Evolutionary conservation across 305 asterid species (phyloP), one percentile per base, ranked within the genome.

Genomic region (Fraxinus velutina): DNA sequence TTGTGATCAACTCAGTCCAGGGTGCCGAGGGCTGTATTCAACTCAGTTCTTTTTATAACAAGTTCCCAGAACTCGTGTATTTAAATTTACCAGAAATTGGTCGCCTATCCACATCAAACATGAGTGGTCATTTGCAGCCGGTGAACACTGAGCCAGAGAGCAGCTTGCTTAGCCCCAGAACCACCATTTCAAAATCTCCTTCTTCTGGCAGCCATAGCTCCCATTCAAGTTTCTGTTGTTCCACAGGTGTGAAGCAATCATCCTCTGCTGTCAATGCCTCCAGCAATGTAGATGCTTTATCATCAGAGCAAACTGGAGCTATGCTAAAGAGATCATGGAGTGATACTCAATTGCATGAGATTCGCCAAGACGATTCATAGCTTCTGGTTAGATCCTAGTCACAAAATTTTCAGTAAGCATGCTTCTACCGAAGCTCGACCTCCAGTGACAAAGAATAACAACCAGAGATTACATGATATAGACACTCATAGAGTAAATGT

Each of bases 161-260:
- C 47, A 84, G 88, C 81, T 75, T 81, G 80, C 82, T 88, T 75
- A 83, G 90, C 78, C 93, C 92, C 30, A 83, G 73, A 73, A 83
- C 78, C 76, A 79, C 87, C 34, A 83, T 79, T 76, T 87, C 90
- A 70, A 89, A 84, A 78, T 85, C 91, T 73, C 84, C 81, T 84
- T 84, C 93, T 81, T 89, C 97, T 2, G 91, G 92, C 74, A 89
- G 90, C 86, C 93, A 91, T 75, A 86, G 91, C 86, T 92, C 97
- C 78, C 89, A 90, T 81, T 89, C 94, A 55, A 90, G 94, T 77
- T 86, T 82, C 52, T 86, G 84, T 75, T 88, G 86, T 75, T 85
- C 94, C 36, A 87, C 90, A 0, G 94, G 91, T 78, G 90, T 88
- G 75, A 88, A 85, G 86, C 89, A 89, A 47, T 82, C 90, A 3